Base-by-base conservation (phyloP, 768 basidiomycete genomes). In the Termitomyces sp. region DNA sequence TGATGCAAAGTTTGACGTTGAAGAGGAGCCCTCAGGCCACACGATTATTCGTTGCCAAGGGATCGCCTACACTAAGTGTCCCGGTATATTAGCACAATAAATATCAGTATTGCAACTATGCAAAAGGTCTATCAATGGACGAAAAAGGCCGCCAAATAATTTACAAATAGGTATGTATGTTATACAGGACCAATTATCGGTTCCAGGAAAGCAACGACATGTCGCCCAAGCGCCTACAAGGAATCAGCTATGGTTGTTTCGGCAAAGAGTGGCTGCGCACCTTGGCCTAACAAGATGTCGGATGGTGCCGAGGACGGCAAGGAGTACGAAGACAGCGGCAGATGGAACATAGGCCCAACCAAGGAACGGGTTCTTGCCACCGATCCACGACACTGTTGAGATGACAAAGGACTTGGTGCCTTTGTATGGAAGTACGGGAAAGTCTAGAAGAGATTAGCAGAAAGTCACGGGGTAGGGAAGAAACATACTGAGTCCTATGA, bases 371-470 rank as follows among this genome's bases (percentile, higher is more conserved):
- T 99, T 98, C 75, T 96, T 95, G 38, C 97, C 97, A 11, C 97
- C 97, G 66, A 97, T 93, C 95, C 96, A 98, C 1, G 95, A 93
- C 13, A 97, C 94, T 3, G 96, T 98, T 41, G 94, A 94, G 58
- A 99, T 90, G 31, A 99, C 95, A 56, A 99, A 80, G 0, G 94
- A 94, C 71, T 99, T 99, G 10, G 96, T 98, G 40, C 97, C 97
- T 50, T 86, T 85, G 76, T 91, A 99, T 9, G 86, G 80, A 44
- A 82, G 75, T 46, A 98, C 96, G 5, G 97, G 97, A 74, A 86
- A 99, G 72, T 98, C 97, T 96, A 63, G n/a, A 50, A 25, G 41
- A 50, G 38, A 56, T 54, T 22, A 35, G 46, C 54, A 56, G 50
- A 60, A 49, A 18, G 32, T 39, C n/a, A 52, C 27, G 20, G 38